Conservation (phyloP, 2,329 filamentous ascomycete species). For the Tolypocladium guangdongense region DNA sequence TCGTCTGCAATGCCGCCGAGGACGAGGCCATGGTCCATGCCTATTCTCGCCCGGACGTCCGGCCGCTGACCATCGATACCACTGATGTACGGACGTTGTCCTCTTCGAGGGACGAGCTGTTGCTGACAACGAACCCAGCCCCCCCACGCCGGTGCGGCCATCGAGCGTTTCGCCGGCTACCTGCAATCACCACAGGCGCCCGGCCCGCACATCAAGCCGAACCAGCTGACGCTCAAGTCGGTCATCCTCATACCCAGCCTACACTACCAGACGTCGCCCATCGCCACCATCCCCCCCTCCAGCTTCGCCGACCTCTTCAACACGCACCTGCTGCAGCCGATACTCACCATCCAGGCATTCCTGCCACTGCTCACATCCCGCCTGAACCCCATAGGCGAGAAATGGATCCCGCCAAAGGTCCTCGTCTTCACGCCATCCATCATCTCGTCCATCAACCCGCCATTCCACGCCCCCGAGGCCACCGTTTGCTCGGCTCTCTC, state of each 20-base stretch:
- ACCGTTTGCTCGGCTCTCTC: conserved; percentile 78
- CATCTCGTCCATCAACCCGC: conserved; percentile 66
- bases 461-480: conserved; percentile 77
- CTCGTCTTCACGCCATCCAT: conserved; percentile 72
- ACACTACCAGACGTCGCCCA: conserved; percentile 70
- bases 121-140: conserved; percentile 35
- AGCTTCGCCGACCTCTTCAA: conserved; percentile 86
- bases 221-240: conserved; percentile 66
- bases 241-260: conserved; percentile 75
- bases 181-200: conserved; percentile 67
- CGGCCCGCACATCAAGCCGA: conserved; percentile 63
- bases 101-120: not conserved
- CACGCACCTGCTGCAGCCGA: conserved; percentile 80
- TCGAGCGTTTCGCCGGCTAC: conserved; percentile 59
- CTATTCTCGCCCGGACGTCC: conserved; percentile 70
- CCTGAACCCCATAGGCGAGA: conserved; percentile 39
- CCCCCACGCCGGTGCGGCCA: conserved; percentile 54
- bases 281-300: conserved; percentile 74
- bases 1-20: conserved; percentile 75
- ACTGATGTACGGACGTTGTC: conserved; percentile 51
- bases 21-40: conserved; percentile 72
- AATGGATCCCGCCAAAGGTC: conserved; percentile 51
- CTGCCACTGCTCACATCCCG: conserved; percentile 63
- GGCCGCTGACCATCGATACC: conserved; percentile 72
- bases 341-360: conserved; percentile 81